phyloP scores from a whole-genome alignment of 139 green algal genomes.

The Mesostigma viride region DNA sequence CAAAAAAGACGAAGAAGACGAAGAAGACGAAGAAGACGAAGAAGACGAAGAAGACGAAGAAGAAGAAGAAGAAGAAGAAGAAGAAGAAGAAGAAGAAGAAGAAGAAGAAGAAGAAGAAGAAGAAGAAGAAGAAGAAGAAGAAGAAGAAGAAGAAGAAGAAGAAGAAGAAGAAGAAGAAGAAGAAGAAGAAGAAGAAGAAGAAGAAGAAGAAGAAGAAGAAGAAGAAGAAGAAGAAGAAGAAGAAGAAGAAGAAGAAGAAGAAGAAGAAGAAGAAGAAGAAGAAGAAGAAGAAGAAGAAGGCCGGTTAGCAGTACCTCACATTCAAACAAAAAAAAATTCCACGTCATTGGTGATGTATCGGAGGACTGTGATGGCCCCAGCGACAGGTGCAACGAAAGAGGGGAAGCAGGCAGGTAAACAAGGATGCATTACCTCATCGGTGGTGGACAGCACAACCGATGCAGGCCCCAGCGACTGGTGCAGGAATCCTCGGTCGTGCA shows the following conservation, averaged over 20 bases:
- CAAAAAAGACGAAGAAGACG: too few species aligned
- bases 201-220: background rate
- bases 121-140: slow-evolving; percentile 1
- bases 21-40: too few species aligned
- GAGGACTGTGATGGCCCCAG: too few species aligned
- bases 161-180: slow-evolving; percentile 4
- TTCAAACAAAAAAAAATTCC: background rate
- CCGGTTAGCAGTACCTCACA: background rate
- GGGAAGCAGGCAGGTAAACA: too few species aligned
- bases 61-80: too few species aligned
- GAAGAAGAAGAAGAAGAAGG: slow-evolving; percentile 6
- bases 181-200: slow-evolving; percentile 7
- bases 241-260: slow-evolving; percentile 7
- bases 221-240: background rate
- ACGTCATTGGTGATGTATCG: too few species aligned
- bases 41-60: too few species aligned
- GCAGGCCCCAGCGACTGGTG: too few species aligned
- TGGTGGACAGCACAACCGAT: too few species aligned
- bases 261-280: slow-evolving; percentile 9
- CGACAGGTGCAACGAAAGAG: too few species aligned
- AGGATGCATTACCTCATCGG: too few species aligned
- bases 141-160: background rate
- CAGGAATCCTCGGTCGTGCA: too few species aligned
- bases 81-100: slow-evolving; percentile 7
- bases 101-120: slow-evolving; percentile 9